Evolutionary conservation across 495 filamentous ascomycete species (phyloP).

Genomic region (Hypoxylon cercidicola): DNA sequence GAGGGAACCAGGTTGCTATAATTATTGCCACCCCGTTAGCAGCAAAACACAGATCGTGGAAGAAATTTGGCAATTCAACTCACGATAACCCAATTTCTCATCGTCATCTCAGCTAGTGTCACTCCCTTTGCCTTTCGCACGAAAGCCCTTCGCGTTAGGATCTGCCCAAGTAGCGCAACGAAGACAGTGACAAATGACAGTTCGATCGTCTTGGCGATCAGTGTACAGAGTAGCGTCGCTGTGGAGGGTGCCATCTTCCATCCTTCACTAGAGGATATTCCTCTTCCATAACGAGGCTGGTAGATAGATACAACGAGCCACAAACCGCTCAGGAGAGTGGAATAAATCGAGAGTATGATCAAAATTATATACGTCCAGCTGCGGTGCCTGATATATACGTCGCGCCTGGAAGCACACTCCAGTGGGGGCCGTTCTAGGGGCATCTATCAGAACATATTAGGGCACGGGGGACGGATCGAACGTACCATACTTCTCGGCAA

Average conservation of each 20-base stretch:
- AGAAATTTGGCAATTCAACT: slow-evolving; percentile 20
- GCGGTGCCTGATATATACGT: slow-evolving; percentile 52
- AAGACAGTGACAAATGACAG: slow-evolving; percentile 80
- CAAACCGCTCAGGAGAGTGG: slow-evolving; percentile 71
- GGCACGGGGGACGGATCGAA: background rate
- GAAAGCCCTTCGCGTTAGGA: slow-evolving; percentile 71
- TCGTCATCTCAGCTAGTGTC: slow-evolving; percentile 75
- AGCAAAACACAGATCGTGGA: background rate
- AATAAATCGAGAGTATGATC: slow-evolving; percentile 70
- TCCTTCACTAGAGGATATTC: slow-evolving; percentile 57
- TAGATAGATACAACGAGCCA: slow-evolving; percentile 68
- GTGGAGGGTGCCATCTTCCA: slow-evolving; percentile 63
- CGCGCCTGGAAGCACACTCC: slow-evolving; percentile 45
- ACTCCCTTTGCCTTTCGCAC: slow-evolving; percentile 66
- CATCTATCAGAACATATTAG: slow-evolving; percentile 6
- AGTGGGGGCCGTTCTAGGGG: slow-evolving; percentile 29
- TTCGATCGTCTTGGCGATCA: slow-evolving; percentile 79
- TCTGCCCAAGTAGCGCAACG: slow-evolving; percentile 77
- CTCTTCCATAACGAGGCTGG: slow-evolving; percentile 68
- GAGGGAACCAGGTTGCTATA: slow-evolving; percentile 64
- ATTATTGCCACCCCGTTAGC: slow-evolving; percentile 9
- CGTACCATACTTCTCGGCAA: slow-evolving; percentile 35
- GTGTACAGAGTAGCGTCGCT: slow-evolving; percentile 68
- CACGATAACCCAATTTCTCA: slow-evolving; percentile 65
- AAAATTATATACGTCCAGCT: slow-evolving; percentile 69